Evolutionary conservation across 306 rosid species (phyloP).

Genomic region (Luffa aegyptiaca): DNA sequence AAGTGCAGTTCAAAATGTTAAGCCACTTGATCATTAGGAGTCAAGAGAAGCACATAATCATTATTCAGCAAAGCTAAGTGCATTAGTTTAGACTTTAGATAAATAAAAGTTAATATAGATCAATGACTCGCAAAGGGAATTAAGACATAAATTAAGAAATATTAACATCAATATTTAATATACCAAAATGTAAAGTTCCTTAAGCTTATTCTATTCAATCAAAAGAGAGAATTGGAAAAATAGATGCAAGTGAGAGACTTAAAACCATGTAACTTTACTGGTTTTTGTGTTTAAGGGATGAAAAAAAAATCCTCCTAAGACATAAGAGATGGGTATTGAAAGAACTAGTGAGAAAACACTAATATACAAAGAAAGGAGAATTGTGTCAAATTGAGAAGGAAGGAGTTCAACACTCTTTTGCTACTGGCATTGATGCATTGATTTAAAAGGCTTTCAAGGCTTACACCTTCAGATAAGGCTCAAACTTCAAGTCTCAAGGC

Average conservation of each 20-base stretch:
- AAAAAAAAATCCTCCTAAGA: neutral
- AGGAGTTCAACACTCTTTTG: neutral
- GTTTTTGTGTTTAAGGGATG: neutral
- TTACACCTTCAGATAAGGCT: neutral
- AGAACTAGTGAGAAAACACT: neutral
- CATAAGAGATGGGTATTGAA: neutral
- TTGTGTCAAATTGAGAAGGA: neutral
- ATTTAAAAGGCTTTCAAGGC: neutral
- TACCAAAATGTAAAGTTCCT: neutral
- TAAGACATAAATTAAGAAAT: neutral
- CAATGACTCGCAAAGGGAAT: neutral
- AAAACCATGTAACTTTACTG: neutral
- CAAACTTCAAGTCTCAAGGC: neutral
- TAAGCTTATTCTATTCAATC: neutral
- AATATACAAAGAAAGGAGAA: neutral
- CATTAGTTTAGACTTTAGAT: neutral
- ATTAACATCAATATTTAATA: neutral
- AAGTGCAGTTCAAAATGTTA: neutral
- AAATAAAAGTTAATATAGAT: neutral
- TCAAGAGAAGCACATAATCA: neutral
- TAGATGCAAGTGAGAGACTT: neutral
- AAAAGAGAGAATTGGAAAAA: neutral
- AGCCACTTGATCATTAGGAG: neutral
- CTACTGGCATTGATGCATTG: neutral
- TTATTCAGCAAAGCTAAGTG: neutral